Evolutionary conservation across 805 yeast species (phyloP), one percentile per base, ranked within the genome.

Genomic region (Metschnikowia amazonensis): DNA sequence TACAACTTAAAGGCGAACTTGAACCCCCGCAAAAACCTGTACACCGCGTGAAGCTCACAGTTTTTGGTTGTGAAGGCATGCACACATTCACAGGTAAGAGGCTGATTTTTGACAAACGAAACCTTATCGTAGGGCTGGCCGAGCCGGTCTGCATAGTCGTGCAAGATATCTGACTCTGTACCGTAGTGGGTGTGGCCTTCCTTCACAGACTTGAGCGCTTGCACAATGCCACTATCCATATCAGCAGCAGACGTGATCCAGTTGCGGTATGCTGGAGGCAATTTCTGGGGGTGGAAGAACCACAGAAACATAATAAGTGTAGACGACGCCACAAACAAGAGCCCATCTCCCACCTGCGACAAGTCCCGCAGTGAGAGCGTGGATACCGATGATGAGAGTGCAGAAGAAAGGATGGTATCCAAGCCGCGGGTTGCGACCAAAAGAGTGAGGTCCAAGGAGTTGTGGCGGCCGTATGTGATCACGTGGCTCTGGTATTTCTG

Each of bases 241-340:
- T 67, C 63, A 6, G 79, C 78, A 16, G 76, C 77, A 35, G 66
- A 65, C 3, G 80, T 72, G 52, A 75, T 75, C 80, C 80, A 75
- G 42, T 61, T 60, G 23, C 64, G 57, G 51, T 75, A 75, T 5
- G 75, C 65, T 5, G 67, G 70, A n/a, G 77, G 75, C 31, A 75
- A 60, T 23, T 57, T 50, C 8, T 64, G 61, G 2, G 77, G 78
- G 42, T 60, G 46, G 58, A 51, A 68, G 46, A 69, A 68, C 72
- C 72, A 69, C 11, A 65, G 50, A 45, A 48, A 63, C 74, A 69
- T 69, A 40, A 69, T 66, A 17, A 61, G 55, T n/a, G 60, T 44
- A 42, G 66, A 55, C 13, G 69, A 60, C 0, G 50, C 57, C 16
- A 60, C 56, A 38, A 67, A 69, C 13, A 67, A 50, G 2, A 50